These are phyloP conservation scores for Odontarrhena argentea DNA, from an alignment of 345 rosid species.

Conservation along the genomic window DNA sequence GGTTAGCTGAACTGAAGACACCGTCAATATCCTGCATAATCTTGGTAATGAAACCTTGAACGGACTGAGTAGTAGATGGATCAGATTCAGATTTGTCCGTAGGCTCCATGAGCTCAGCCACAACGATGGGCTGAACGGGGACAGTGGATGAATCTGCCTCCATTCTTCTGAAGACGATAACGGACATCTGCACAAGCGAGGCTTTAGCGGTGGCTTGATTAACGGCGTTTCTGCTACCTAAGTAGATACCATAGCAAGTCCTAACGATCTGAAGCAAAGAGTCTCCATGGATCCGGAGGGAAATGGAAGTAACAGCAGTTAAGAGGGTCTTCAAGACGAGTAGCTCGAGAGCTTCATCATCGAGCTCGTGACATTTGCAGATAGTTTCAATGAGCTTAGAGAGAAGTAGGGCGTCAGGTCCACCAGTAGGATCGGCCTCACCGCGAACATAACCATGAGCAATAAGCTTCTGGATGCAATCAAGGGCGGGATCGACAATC, in stretches of 20 bases:
- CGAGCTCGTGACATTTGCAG: slow-evolving; percentile 81
- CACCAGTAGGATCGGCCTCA: slow-evolving; percentile 87
- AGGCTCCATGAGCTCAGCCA: slow-evolving; percentile 97
- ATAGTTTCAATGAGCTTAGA: slow-evolving; percentile 73
- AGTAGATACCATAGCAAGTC: slow-evolving; percentile 91
- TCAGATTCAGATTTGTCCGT: slow-evolving; percentile 80
- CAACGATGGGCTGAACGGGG: slow-evolving; percentile 96
- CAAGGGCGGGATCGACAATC: slow-evolving; percentile 93
- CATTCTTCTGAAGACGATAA: slow-evolving; percentile 96
- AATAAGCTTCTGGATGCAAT: slow-evolving; percentile 86
- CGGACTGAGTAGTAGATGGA: slow-evolving; percentile 78
- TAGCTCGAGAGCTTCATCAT: slow-evolving; percentile 80
- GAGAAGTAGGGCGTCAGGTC: slow-evolving; percentile 64
- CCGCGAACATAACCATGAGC: slow-evolving; percentile 97
- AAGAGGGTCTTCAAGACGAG: slow-evolving; percentile 75
- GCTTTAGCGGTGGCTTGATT: slow-evolving; percentile 97
- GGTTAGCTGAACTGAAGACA: slow-evolving; percentile 56
- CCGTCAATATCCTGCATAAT: slow-evolving; percentile 82
- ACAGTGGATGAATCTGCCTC: slow-evolving; percentile 96
- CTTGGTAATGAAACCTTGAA: slow-evolving; percentile 79
- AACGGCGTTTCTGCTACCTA: slow-evolving; percentile 87
- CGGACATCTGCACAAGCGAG: slow-evolving; percentile 92
- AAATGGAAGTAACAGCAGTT: slow-evolving; percentile 86
- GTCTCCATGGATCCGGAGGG: slow-evolving; percentile 89
- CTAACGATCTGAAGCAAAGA: slow-evolving; percentile 84